Evolutionary conservation across 2,329 filamentous ascomycete genomes (phyloP).

Genomic region (Endocalyx cinctus): DNA sequence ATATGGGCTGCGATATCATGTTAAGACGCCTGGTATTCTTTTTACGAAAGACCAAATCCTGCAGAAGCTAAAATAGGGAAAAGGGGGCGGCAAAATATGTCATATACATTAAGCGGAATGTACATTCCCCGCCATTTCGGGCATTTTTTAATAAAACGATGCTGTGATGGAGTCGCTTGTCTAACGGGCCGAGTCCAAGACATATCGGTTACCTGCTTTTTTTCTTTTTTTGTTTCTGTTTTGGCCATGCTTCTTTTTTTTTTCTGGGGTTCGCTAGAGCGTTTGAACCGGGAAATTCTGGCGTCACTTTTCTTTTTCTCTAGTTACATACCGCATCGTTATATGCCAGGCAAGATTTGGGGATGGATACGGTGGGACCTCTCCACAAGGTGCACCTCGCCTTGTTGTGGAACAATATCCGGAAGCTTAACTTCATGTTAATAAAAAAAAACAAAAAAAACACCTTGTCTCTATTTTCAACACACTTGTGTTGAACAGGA

Average conservation of each 20-base stretch:
- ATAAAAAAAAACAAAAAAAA: too few species aligned
- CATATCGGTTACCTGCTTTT: constrained; percentile 22
- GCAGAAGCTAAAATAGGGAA: constrained; percentile 16
- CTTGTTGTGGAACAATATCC: constrained; percentile 4
- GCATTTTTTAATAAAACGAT: constrained; percentile 10
- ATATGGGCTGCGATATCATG: constrained; percentile 14
- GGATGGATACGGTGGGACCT: constrained; percentile 19
- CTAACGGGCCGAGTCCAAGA: constrained; percentile 24
- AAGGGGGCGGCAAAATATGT: constrained; percentile 24
- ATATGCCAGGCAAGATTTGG: constrained; percentile 13
- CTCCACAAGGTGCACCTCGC: constrained; percentile 16
- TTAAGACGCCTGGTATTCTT: too few species aligned
- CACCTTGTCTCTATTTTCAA: too few species aligned
- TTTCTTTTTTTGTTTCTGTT: constrained; percentile 23
- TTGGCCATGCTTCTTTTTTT: constrained; percentile 20
- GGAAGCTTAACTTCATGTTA: neutral
- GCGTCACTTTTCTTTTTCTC: constrained; percentile 16
- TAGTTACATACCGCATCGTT: constrained; percentile 17
- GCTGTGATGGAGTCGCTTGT: constrained; percentile 15
- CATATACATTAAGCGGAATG: constrained; percentile 22
- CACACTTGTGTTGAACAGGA: too few species aligned
- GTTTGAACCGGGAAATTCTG: constrained; percentile 14
- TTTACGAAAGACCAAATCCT: too few species aligned
- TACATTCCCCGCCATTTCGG: constrained; percentile 17
- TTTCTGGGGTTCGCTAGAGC: constrained; percentile 12